Conservation (phyloP, 1,139 yeast genomes). For the Protomyces gravidus region DNA sequence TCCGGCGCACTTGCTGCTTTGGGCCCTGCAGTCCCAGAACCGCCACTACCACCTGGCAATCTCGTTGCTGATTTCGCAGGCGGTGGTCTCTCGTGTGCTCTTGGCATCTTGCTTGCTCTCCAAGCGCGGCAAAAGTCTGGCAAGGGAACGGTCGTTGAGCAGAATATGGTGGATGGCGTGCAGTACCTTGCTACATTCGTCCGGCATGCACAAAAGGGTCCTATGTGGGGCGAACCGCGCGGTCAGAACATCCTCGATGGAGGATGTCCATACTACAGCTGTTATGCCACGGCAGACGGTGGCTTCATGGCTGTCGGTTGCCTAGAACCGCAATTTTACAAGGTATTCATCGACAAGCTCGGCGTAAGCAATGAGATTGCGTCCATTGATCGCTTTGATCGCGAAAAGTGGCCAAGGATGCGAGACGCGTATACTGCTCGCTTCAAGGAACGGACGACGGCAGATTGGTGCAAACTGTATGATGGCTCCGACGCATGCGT, state of each 20-base stretch:
- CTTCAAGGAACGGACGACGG: conserved; percentile 19
- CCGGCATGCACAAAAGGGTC: conserved; percentile 30
- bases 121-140: conserved; percentile 24
- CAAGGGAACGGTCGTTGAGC: conserved; percentile 32
- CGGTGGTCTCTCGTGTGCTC: conserved; percentile 34
- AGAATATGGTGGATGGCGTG: conserved; percentile 35
- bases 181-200: conserved; percentile 34
- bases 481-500: conserved; percentile 27
- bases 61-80: conserved; percentile 36
- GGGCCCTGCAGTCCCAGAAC: conserved; percentile 6
- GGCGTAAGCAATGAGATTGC: conserved; percentile 13
- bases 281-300: conserved; percentile 33
- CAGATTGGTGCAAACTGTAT: conserved; percentile 14
- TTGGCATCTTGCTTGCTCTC: conserved; percentile 34
- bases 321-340: conserved; percentile 35
- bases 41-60: conserved; percentile 23
- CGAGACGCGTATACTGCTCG: conserved; percentile 21
- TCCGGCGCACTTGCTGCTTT: conserved; percentile 32
- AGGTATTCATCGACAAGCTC: conserved; percentile 25
- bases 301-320: conserved; percentile 35
- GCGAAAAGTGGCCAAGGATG: conserved; percentile 33
- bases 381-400: conserved; percentile 23
- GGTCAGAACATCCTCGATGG: conserved; percentile 35
- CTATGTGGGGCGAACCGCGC: conserved; percentile 26
- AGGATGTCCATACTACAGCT: conserved; percentile 34